Base-by-base conservation (phyloP, 1,139 yeast genomes). In the Candida pseudoviswanathii region DNA sequence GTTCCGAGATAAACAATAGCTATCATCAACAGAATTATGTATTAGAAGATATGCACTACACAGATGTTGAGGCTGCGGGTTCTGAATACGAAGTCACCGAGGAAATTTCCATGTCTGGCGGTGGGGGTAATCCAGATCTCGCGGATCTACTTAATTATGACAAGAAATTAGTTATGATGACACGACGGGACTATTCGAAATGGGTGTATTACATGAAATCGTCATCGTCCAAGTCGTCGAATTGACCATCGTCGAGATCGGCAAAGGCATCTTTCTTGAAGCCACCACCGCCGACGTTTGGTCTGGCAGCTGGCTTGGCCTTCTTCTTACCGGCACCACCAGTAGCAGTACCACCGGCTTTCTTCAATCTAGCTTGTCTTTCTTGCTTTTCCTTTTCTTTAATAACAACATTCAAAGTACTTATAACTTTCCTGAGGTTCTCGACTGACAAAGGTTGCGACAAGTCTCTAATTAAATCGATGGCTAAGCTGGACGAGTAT, bases 291-390 rank as follows among this genome's bases (percentile, higher is more conserved):
- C 87, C 87, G 60, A 86, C 81, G 65, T 88, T 85, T 46, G 92
- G 82, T 59, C 89, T 89, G 31, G 78, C 84, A 31, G 83, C 82
- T 30, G 81, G 78, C 77, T 90, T 91, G 55, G 85, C 92, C 82
- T 92, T 91, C 84, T 90, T 89, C 80, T 89, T 90, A 64, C 97
- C 97, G 31, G 96, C 94, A 66, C 97, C 96, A 63, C 95, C 96
- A 43, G 95, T 86, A 39, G 94, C 84, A 44, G 94, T 86, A 55
- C 94, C 94, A 54, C 94, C 94, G 43, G 90, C 80, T 66, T 85
- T 86, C 62, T 86, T 81, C 62, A 87, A 74, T 71, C 96, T 81
- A 2, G 87, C 89, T 62, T 80, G 86, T 75, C 97, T 89, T 73
- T 92, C 98, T 52, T 86, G 87, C 66, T 85, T 86, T 68, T 87